Evolutionary conservation across 805 yeast species (phyloP).

Genomic region (Yarrowia porcina): DNA sequence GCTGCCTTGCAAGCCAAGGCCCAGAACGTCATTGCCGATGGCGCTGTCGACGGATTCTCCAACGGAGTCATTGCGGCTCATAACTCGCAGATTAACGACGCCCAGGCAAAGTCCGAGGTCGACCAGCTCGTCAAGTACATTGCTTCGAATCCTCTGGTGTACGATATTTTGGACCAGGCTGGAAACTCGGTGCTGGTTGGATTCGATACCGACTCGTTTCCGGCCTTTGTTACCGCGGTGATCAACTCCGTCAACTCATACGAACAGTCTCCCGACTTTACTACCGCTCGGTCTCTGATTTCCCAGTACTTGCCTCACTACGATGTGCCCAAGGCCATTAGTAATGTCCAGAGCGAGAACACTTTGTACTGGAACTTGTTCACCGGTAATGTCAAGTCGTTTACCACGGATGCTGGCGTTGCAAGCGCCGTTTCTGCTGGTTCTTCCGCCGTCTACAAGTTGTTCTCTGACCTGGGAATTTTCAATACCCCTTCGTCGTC

Average conservation of each 20-base stretch:
- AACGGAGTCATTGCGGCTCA: constrained; percentile 10
- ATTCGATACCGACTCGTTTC: neutral
- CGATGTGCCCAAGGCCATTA: neutral
- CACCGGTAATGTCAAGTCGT: neutral
- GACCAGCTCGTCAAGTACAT: constrained; percentile 11
- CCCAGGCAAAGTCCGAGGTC: constrained; percentile 26
- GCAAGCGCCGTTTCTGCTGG: neutral
- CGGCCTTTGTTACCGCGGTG: constrained; percentile 2
- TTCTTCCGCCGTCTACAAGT: neutral
- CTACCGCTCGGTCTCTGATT: neutral
- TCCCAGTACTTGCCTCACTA: constrained; percentile 11
- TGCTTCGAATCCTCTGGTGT: neutral
- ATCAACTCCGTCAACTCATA: neutral
- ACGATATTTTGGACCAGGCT: neutral
- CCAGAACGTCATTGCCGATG: constrained; percentile 17
- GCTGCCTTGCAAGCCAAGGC: neutral
- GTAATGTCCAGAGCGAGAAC: neutral
- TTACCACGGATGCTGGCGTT: neutral
- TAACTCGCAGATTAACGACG: constrained; percentile 2
- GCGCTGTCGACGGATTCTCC: constrained; percentile 19
- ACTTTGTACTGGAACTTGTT: neutral
- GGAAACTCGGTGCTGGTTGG: neutral
- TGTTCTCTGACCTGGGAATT: constrained; percentile 2
- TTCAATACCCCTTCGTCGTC: neutral
- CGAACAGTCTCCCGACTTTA: neutral